Conservation (phyloP, 306 rosid species). For the Pueraria montana region DNA sequence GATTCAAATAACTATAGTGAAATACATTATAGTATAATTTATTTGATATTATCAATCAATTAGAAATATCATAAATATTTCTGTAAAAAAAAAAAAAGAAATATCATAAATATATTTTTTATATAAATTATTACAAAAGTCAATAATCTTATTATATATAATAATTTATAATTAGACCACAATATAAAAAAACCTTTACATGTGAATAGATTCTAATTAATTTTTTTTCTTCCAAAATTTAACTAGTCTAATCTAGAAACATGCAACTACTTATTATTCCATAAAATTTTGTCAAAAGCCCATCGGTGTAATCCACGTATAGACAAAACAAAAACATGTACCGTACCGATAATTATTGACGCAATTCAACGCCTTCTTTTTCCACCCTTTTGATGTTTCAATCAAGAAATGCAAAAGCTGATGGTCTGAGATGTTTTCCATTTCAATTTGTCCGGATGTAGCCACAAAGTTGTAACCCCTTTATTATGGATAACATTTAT, state of each 20-base stretch:
- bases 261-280: neutral
- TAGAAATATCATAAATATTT: too few relatives aligned
- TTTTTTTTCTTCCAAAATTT: neutral
- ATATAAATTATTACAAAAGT: too few relatives aligned
- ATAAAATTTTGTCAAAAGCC: neutral
- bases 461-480: conserved; percentile 45
- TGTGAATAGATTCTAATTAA: too few relatives aligned
- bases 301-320: neutral
- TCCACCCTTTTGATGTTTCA: neutral
- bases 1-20: too few relatives aligned
- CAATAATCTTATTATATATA: too few relatives aligned
- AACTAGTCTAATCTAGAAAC: neutral
- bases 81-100: too few relatives aligned
- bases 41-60: too few relatives aligned
- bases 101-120: too few relatives aligned
- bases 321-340: neutral
- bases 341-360: conserved; percentile 1
- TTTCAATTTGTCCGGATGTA: conserved; percentile 34
- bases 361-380: neutral
- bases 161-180: too few relatives aligned
- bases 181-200: too few relatives aligned
- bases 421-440: conserved; percentile 52
- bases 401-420: conserved; percentile 13
- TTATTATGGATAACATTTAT: conserved; percentile 32
- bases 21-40: too few relatives aligned